These are phyloP conservation scores for Nymphaea thermarum DNA, from an alignment of 164 flowering plant species.

Conservation along the genomic window DNA sequence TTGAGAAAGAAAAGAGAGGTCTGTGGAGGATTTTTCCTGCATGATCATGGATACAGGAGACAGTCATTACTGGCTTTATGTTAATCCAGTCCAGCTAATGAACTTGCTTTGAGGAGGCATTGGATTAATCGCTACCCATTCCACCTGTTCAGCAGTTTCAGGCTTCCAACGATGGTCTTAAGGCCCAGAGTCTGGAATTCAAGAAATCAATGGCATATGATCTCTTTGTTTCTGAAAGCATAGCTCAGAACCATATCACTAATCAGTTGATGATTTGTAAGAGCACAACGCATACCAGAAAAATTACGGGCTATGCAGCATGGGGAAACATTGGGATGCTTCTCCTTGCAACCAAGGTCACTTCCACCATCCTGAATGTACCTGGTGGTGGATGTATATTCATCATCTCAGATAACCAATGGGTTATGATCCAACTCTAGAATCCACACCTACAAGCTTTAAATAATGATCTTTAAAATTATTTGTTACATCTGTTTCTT, in stretches of 20 bases:
- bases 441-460: constrained; percentile 55
- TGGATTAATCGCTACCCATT: too few species aligned
- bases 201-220: constrained; percentile 37
- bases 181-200: too few species aligned
- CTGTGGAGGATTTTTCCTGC: too few species aligned
- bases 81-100: too few species aligned
- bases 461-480: too few species aligned
- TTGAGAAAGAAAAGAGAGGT: too few species aligned
- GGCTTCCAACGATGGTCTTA: too few species aligned
- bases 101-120: too few species aligned
- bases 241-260: constrained; percentile 59
- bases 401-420: constrained; percentile 77
- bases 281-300: constrained; percentile 49
- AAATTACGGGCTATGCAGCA: constrained; percentile 83
- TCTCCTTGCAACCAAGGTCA: constrained; percentile 79
- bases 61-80: too few species aligned
- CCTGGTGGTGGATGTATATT: constrained; percentile 92
- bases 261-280: constrained; percentile 66
- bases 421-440: constrained; percentile 78
- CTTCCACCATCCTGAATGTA: constrained; percentile 50
- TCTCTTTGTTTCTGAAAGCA: constrained; percentile 54
- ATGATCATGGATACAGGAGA: too few species aligned
- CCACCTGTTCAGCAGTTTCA: too few species aligned
- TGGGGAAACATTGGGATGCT: constrained; percentile 70
- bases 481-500: too few species aligned